Conservation (phyloP, 208 protist genomes). For the Leishmania aethiopica region DNA sequence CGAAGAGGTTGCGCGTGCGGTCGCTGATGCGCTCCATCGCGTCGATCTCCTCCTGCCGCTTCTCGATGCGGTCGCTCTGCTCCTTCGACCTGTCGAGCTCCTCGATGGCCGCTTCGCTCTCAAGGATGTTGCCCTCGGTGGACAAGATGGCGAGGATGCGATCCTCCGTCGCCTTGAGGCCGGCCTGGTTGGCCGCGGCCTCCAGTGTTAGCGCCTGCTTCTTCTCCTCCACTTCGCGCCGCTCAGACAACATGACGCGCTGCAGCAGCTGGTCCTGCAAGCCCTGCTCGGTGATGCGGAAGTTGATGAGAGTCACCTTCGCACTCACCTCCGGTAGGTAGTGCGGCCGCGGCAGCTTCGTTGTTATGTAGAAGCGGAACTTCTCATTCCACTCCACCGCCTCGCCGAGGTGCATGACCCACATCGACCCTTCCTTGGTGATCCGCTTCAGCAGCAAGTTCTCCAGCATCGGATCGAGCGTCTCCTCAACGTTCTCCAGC, state of each 20-base stretch:
- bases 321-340: slow-evolving; percentile 97
- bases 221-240: slow-evolving; percentile 96
- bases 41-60: slow-evolving; percentile 95
- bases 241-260: slow-evolving; percentile 94
- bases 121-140: slow-evolving; percentile 93
- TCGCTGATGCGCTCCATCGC: slow-evolving; percentile 97
- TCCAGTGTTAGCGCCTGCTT: slow-evolving; percentile 95
- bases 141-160: slow-evolving; percentile 92
- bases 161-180: slow-evolving; percentile 90
- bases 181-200: slow-evolving; percentile 89
- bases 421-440: slow-evolving; percentile 87
- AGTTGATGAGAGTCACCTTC: slow-evolving; percentile 98
- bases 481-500: slow-evolving; percentile 97
- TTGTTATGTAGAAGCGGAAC: slow-evolving; percentile 98
- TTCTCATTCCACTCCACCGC: slow-evolving; percentile 95
- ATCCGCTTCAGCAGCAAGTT: slow-evolving; percentile 96
- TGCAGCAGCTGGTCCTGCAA: slow-evolving; percentile 97
- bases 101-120: slow-evolving; percentile 95
- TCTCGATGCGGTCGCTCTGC: slow-evolving; percentile 94
- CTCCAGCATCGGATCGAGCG: slow-evolving; percentile 97
- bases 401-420: slow-evolving; percentile 96
- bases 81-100: slow-evolving; percentile 95
- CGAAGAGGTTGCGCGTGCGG: slow-evolving; percentile 94
- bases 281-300: slow-evolving; percentile 96
- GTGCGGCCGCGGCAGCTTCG: slow-evolving; percentile 97